A percentile compares a stretch with the other conserved stretches of the same genome.
Evolutionary conservation across 2,329 filamentous ascomycete genomes (phyloP).

Genomic region (Rhynchosporium secalis): DNA sequence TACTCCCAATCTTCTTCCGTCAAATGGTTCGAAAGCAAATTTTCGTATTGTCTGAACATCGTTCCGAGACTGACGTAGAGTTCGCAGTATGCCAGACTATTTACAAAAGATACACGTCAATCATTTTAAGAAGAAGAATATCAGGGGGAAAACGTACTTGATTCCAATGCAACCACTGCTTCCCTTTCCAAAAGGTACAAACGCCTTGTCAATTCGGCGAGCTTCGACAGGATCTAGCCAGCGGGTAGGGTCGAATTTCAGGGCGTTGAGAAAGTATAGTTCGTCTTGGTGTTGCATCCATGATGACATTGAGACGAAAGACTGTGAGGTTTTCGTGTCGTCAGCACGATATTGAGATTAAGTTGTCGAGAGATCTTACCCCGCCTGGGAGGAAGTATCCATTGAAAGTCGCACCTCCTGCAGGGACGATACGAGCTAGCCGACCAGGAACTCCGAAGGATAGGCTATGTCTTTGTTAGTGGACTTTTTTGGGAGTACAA

Average conservation of each 20-base stretch:
- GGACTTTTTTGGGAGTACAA: neutral
- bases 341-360: conserved; percentile 37
- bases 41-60: conserved; percentile 38
- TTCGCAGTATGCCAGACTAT: conserved; percentile 41
- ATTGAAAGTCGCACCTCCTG: conserved; percentile 39
- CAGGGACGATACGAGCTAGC: conserved; percentile 41
- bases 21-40: conserved; percentile 29
- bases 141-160: conserved; percentile 7
- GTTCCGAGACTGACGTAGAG: conserved; percentile 40
- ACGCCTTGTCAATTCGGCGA: conserved; percentile 38
- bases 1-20: conserved; percentile 35
- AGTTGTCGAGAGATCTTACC: conserved; percentile 21
- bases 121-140: neutral
- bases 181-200: conserved; percentile 37
- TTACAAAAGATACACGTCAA: neutral
- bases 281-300: conserved; percentile 40
- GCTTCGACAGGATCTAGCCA: conserved; percentile 35
- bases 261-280: conserved; percentile 39
- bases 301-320: conserved; percentile 40
- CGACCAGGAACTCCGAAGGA: conserved; percentile 40
- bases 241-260: conserved; percentile 41
- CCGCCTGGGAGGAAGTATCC: conserved; percentile 39
- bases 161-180: conserved; percentile 23
- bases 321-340: conserved; percentile 1
- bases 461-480: conserved; percentile 15